phyloP scores from a whole-genome alignment of 2,329 filamentous ascomycete species.

The Fusarium sp. region DNA sequence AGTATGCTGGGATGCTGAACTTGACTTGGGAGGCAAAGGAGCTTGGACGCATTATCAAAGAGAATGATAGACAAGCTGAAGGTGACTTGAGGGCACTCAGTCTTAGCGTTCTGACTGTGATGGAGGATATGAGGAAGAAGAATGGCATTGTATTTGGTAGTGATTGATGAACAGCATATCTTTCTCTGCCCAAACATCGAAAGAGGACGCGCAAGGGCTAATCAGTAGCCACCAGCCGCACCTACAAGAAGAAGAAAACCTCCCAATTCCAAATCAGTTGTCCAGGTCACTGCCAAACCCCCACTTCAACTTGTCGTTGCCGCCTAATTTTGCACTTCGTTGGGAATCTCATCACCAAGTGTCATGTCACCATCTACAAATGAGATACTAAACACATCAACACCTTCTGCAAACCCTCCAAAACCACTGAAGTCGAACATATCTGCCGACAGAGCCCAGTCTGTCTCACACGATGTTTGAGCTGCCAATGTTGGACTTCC shows the following conservation, averaged over 20 bases:
- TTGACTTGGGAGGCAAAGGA: constrained; percentile 35
- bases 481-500: not conserved
- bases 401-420: constrained; percentile 14
- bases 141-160: constrained; percentile 22
- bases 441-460: not conserved
- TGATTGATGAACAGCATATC: not conserved
- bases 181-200: no score
- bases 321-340: not conserved
- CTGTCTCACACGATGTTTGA: not conserved
- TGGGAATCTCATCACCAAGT: not conserved
- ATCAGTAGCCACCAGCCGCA: no score
- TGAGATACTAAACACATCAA: constrained; percentile 17
- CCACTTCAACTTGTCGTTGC: no score
- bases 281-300: not conserved
- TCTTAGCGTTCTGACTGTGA: constrained; percentile 8
- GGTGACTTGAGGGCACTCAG: constrained; percentile 20
- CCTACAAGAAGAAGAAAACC: constrained; percentile 55
- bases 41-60: constrained; percentile 25
- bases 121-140: constrained; percentile 30
- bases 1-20: constrained; percentile 28
- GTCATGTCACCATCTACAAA: constrained; percentile 21
- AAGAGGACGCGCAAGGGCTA: no score
- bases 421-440: constrained; percentile 21
- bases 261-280: not conserved
- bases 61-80: constrained; percentile 16